These are phyloP conservation scores for Penicillium lagena DNA, from an alignment of 495 filamentous ascomycete species.

Conservation along the genomic window DNA sequence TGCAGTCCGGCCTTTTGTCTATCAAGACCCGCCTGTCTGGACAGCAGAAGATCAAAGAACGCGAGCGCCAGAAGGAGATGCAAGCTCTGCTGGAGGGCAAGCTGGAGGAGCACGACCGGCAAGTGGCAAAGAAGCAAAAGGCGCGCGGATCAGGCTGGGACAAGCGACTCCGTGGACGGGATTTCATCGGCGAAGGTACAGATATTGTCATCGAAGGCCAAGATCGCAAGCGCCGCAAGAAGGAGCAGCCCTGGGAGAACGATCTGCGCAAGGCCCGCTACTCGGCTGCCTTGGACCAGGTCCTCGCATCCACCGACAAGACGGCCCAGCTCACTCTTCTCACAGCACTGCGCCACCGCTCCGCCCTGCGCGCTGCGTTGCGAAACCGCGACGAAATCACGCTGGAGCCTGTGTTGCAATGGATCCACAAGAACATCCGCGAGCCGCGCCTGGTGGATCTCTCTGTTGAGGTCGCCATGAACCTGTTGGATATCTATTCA, in stretches of 20 bases:
- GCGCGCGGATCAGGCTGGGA: conserved; percentile 63
- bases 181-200: conserved; percentile 77
- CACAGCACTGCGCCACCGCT: conserved; percentile 78
- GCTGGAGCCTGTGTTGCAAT: conserved; percentile 74
- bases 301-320: conserved; percentile 52
- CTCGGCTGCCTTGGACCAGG: conserved; percentile 67
- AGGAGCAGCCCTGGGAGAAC: conserved; percentile 70
- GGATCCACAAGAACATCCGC: conserved; percentile 70
- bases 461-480: conserved; percentile 71
- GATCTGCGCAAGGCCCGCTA: conserved; percentile 76
- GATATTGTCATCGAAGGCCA: conserved; percentile 85
- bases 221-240: conserved; percentile 47
- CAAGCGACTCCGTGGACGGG: conserved; percentile 64
- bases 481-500: conserved; percentile 81
- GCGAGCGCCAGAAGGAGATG: conserved; percentile 80
- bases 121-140: conserved; percentile 59
- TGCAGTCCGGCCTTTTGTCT: conserved; percentile 84
- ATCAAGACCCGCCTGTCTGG: conserved; percentile 82
- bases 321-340: conserved; percentile 68
- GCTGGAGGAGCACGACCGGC: conserved; percentile 60
- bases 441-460: conserved; percentile 73
- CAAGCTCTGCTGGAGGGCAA: conserved; percentile 71
- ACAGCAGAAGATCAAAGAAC: conserved; percentile 68
- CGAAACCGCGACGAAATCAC: conserved; percentile 75
- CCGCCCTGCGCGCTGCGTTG: conserved; percentile 75